phyloP scores from a whole-genome alignment of 495 filamentous ascomycete genomes.

The Penicillium manginii region DNA sequence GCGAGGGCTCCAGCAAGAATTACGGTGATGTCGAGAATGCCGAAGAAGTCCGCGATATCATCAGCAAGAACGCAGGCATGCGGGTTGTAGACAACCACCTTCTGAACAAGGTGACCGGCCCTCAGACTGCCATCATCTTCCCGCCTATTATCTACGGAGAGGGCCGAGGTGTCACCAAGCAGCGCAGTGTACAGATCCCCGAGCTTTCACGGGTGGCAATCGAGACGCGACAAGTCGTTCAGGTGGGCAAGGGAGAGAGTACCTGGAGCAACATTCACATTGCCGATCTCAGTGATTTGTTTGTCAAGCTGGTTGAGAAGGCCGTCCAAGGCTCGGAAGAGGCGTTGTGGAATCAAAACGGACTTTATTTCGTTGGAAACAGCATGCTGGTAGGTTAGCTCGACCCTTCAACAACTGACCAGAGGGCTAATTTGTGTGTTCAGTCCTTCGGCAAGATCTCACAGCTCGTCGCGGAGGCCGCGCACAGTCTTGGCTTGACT shows the following conservation, averaged over 20 bases:
- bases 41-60: constrained; percentile 38
- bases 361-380: constrained; percentile 69
- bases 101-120: constrained; percentile 37
- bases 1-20: constrained; percentile 27
- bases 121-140: constrained; percentile 67
- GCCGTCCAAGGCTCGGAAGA: constrained; percentile 59
- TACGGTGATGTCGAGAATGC: constrained; percentile 31
- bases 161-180: constrained; percentile 67
- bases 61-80: constrained; percentile 48
- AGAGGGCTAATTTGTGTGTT: background rate
- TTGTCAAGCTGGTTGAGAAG: constrained; percentile 59
- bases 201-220: constrained; percentile 56
- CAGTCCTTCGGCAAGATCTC: constrained; percentile 61
- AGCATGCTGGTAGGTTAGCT: constrained; percentile 50
- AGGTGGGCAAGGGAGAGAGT: constrained; percentile 60
- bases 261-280: constrained; percentile 72
- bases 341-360: constrained; percentile 71
- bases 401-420: background rate
- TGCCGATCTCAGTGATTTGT: constrained; percentile 64
- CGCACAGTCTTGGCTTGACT: constrained; percentile 60
- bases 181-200: constrained; percentile 63
- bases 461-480: constrained; percentile 55
- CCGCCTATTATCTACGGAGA: constrained; percentile 73
- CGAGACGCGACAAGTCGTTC: constrained; percentile 56
- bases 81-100: constrained; percentile 57